Evolutionary conservation across 768 basidiomycete genomes (phyloP).

Genomic region (Termitomyces sp.): DNA sequence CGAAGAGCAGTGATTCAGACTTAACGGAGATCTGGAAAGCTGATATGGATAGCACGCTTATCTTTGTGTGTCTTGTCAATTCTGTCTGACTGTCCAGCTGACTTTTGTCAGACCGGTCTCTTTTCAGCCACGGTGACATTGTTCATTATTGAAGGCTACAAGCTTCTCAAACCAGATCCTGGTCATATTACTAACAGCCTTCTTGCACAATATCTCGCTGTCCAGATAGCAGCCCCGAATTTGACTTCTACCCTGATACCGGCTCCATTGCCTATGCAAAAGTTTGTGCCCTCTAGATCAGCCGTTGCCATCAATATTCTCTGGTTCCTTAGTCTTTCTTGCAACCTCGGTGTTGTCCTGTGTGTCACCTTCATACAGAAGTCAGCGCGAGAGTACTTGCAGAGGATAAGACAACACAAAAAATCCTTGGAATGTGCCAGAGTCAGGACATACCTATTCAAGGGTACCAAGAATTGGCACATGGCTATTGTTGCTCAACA

Average conservation of each 20-base stretch:
- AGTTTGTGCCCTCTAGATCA: constrained; percentile 13
- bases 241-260: background rate
- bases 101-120: constrained; percentile 29
- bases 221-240: constrained; percentile 1
- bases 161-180: constrained; percentile 26
- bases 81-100: background rate
- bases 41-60: constrained; percentile 14
- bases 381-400: background rate
- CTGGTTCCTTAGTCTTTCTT: constrained; percentile 26
- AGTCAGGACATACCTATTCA: background rate
- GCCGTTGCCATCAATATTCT: constrained; percentile 23
- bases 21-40: constrained; percentile 4
- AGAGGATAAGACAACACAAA: background rate
- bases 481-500: background rate
- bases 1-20: background rate
- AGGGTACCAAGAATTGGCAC: background rate
- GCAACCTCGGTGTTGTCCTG: constrained; percentile 22
- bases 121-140: constrained; percentile 36
- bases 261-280: background rate
- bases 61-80: constrained; percentile 23
- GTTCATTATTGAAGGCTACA: constrained; percentile 33
- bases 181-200: constrained; percentile 20
- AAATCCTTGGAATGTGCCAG: background rate
- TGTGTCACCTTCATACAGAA: constrained; percentile 18
- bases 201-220: constrained; percentile 17